Base-by-base conservation (phyloP, 1,139 yeast species). In the Spathaspora jeffriesii region DNA sequence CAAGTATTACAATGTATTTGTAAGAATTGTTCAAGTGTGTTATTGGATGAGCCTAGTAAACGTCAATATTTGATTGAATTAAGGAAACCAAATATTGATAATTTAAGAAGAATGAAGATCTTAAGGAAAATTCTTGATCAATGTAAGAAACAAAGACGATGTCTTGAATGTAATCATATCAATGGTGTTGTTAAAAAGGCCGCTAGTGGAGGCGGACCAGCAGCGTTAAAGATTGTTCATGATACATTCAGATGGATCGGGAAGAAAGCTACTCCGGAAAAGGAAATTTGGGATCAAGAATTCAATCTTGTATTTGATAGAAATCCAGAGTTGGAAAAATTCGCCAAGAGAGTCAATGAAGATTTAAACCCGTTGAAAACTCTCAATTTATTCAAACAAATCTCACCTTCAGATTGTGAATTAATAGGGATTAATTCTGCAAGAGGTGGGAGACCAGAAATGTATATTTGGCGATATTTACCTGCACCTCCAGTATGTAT, bases 401-500 rank as follows among this genome's bases (percentile, higher is more conserved):
- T 95, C 42, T 68, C 81, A 22, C 92, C 97, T 0, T 78, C 82
- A 38, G 99, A 95, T 61, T 92, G 97, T 70, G 98, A 92, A 64
- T 75, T 95, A 31, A 71, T 95, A 37, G 99, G 99, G 44, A 84
- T 95, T 54, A 96, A 93, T 63, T 82, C 97, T 1, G 77, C 88
- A 4, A 78, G 84, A 55, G 90, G 92, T 31, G 97, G 98, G 37
- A 79, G 99, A 54, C 99, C 99, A 2, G 99, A 93, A 67, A 90
- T 88, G 81, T 93, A 92, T 65, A 82, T 95, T 42, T 95, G 99
- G 99, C 80, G 96, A 60, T 95, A 92, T 64, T 77, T 95, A 47
- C 99, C 99, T 0, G 99, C 98, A 0, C 99, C 99, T 1, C 99
- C 99, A 0, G 97, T 95, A 20, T 95, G 99, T 76, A 93, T 95